A percentile compares a stretch with the other conserved stretches of the same genome.
These are phyloP conservation scores for Thielaviopsis ethacetica DNA, from an alignment of 2,329 filamentous ascomycete genomes.

Conservation along the genomic window DNA sequence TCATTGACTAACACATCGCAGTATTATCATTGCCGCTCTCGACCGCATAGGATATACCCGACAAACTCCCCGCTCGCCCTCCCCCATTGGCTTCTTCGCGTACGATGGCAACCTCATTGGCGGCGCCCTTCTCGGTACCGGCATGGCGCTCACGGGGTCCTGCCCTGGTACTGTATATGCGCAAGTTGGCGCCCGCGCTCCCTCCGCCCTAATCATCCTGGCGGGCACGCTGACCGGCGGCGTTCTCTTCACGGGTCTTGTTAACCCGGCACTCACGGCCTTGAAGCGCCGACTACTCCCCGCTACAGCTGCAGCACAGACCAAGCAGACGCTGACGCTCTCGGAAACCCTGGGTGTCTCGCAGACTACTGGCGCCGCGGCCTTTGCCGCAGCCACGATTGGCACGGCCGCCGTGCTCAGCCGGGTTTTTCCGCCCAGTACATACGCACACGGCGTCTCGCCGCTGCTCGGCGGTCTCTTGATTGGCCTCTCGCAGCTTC, in stretches of 20 bases:
- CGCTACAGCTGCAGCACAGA: slow-evolving; percentile 12
- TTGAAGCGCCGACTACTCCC: neutral
- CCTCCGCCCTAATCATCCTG: slow-evolving; percentile 34
- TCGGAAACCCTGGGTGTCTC: slow-evolving; percentile 26
- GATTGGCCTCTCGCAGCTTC: slow-evolving; percentile 40
- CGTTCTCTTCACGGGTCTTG: slow-evolving; percentile 30
- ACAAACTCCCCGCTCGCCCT: slow-evolving; percentile 31
- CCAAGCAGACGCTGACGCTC: slow-evolving; percentile 18
- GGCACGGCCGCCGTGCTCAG: slow-evolving; percentile 22
- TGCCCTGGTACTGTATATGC: slow-evolving; percentile 50
- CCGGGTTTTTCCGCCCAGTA: slow-evolving; percentile 19
- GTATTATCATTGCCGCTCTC: slow-evolving; percentile 28
- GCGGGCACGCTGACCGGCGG: slow-evolving; percentile 40
- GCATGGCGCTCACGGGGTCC: slow-evolving; percentile 48
- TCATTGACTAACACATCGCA: slow-evolving; percentile 15
- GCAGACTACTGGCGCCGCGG: slow-evolving; percentile 21
- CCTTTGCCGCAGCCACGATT: slow-evolving; percentile 27
- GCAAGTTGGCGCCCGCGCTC: slow-evolving; percentile 38
- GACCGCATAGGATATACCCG: slow-evolving; percentile 26
- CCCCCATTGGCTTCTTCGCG: slow-evolving; percentile 35
- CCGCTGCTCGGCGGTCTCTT: slow-evolving; percentile 39
- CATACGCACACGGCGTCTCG: slow-evolving; percentile 21
- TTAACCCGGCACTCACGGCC: slow-evolving; percentile 19
- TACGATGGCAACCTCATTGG: slow-evolving; percentile 52
- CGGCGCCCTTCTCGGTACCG: slow-evolving; percentile 43